A percentile compares a stretch with the other conserved stretches of the same genome.
Conservation (phyloP, 495 filamentous ascomycete species). For the Neurospora sp. region DNA sequence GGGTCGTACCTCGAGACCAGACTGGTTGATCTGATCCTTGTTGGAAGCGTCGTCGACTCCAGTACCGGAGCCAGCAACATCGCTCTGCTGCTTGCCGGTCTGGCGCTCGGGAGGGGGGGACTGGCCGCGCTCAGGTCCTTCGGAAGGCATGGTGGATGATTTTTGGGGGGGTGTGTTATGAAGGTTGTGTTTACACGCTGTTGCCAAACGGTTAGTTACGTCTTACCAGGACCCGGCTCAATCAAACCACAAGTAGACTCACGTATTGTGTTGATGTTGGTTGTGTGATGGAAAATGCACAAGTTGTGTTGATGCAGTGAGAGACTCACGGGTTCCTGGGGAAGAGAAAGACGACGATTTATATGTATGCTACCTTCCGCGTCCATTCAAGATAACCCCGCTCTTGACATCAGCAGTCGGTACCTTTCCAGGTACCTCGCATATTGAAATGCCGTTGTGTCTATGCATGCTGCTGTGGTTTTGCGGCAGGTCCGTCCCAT, state of each 20-base stretch:
- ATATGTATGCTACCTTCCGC: background rate
- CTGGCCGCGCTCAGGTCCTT: slow-evolving; percentile 49
- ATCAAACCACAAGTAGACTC: background rate
- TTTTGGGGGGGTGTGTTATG: background rate
- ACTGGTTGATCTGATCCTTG: slow-evolving; percentile 39
- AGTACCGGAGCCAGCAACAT: slow-evolving; percentile 46
- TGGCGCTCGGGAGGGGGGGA: slow-evolving; percentile 70
- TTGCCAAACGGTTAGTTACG: background rate
- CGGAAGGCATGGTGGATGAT: slow-evolving; percentile 11
- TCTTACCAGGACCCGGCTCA: background rate
- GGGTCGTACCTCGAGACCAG: slow-evolving; percentile 32
- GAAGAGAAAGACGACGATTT: background rate
- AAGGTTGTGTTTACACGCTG: background rate
- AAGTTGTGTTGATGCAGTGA: background rate
- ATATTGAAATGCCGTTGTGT: background rate
- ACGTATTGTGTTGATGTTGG: background rate
- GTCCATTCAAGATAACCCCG: background rate
- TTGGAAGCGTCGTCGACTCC: slow-evolving; percentile 35
- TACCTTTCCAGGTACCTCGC: background rate
- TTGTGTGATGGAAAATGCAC: background rate
- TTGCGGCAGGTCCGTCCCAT: background rate
- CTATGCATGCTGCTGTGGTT: background rate
- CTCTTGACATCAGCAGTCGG: background rate
- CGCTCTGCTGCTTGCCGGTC: slow-evolving; percentile 51
- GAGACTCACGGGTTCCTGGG: background rate